Evolutionary conservation across 192 early-diverging fungal genomes (phyloP), one percentile per base, ranked within the genome.

Genomic region (Umbelopsis sp.): DNA sequence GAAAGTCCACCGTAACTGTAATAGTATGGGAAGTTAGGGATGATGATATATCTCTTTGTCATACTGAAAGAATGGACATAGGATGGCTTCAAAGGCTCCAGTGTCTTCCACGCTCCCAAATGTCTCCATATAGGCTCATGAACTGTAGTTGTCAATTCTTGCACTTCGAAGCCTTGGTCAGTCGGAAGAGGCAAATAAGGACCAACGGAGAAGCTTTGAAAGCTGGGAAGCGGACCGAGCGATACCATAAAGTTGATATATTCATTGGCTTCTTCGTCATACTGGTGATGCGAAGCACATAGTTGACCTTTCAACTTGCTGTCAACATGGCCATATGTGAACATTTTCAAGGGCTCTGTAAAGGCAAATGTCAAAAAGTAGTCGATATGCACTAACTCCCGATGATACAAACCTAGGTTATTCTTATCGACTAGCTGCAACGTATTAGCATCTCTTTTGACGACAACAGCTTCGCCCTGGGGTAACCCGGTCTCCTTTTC

Each of bases 31-130:
- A 73, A 80, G 41, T 81, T 79, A 35, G 82, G 82, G 16, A 84
- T 66, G 48, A 86, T 72, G 49, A 86, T 73, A 67, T 78, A 85
- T 12, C 74, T 71, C 44, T 75, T 72, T 13, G 85, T 84, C 66
- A 78, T 64, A 18, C 74, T 71, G 65, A 86, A 86, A 0, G 83
- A 82, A 64, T 86, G 85, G 6, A 83, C 78, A 58, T 82, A 84
- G 5, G 78, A 65, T 10, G 78, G 78, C 20, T 76, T 75, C 35
- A 80, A 49, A 2, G 74, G 23, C 16, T 70, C 23, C 27, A 73
- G 11, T 37, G 75, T 71, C 20, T 61, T 67, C 67, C 70, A 72
- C 2, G 67, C 64, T 20, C 74, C 78, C 11, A 80, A 52, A n/a
- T 80, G 74, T 22, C 69, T 61, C 52, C 67, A 73, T 4, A 80